Conservation (phyloP, 768 basidiomycete species). For the Leccinum boreale region DNA sequence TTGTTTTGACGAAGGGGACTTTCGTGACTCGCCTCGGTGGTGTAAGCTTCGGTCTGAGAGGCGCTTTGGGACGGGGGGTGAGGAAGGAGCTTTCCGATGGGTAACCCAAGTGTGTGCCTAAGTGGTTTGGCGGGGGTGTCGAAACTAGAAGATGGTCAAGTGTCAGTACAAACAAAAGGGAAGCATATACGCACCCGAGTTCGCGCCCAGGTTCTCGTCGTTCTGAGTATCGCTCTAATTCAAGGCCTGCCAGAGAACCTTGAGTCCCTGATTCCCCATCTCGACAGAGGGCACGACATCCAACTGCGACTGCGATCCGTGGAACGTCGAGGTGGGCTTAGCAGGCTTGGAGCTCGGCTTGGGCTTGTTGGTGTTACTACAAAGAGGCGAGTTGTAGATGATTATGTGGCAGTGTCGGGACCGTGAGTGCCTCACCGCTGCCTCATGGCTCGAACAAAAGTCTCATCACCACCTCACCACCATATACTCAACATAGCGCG, state of each 20-base stretch:
- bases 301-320: conserved; percentile 21
- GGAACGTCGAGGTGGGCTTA: too few relatives aligned
- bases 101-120: conserved; percentile 6
- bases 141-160: background rate
- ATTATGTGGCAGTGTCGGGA: too few relatives aligned
- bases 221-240: conserved; percentile 20
- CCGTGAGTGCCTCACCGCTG: too few relatives aligned
- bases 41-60: conserved; percentile 29
- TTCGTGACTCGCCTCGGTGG: conserved; percentile 15
- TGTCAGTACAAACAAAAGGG: background rate
- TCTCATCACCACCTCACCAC: too few relatives aligned
- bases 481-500: too few relatives aligned
- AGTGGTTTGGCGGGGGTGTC: conserved; percentile 8
- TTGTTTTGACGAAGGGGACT: too few relatives aligned
- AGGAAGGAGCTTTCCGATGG: conserved; percentile 60
- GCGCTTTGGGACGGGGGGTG: too few relatives aligned
- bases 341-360: too few relatives aligned
- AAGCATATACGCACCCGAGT: background rate
- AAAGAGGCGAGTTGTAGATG: too few relatives aligned
- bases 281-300: conserved; percentile 62
- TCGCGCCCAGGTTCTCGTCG: too few relatives aligned
- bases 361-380: background rate
- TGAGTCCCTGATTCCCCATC: conserved; percentile 59
- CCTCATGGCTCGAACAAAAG: too few relatives aligned
- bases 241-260: conserved; percentile 25